Percentiles rank a stretch among this genome's conserved stretches.
phyloP scores from a whole-genome alignment of 2,329 filamentous ascomycete species.

The Aureobasidium pullulans region DNA sequence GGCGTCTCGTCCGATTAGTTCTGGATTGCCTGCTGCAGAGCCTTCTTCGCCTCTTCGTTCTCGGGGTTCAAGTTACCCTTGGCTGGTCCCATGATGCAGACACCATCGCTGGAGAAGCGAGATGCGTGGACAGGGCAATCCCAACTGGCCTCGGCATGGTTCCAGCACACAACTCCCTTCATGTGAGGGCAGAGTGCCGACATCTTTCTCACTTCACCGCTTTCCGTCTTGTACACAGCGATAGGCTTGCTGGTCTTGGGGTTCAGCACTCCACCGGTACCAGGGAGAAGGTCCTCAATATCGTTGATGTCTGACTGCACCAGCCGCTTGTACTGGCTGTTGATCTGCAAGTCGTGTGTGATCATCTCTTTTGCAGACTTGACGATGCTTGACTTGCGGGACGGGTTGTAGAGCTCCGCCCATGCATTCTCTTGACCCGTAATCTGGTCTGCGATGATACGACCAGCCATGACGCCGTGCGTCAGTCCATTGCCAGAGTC shows the following conservation, averaged over 20 bases:
- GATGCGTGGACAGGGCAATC: constrained; percentile 47
- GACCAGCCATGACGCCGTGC: constrained; percentile 47
- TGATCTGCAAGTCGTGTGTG: constrained; percentile 48
- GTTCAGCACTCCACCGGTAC: constrained; percentile 48
- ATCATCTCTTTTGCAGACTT: constrained; percentile 42
- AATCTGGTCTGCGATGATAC: constrained; percentile 49
- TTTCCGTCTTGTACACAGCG: constrained; percentile 51
- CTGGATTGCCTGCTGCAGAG: constrained; percentile 18
- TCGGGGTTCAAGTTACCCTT: constrained; percentile 30
- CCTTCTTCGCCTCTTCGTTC: constrained; percentile 23
- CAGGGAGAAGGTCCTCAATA: constrained; percentile 47
- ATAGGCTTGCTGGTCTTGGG: constrained; percentile 39
- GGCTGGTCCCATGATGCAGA: constrained; percentile 35
- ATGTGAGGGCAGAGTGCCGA: constrained; percentile 51
- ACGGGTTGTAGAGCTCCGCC: constrained; percentile 45
- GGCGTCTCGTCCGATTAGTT: background rate
- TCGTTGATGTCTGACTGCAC: constrained; percentile 48
- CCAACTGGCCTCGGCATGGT: constrained; percentile 45
- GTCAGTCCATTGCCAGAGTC: constrained; percentile 53
- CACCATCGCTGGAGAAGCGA: constrained; percentile 36
- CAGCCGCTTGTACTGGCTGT: constrained; percentile 50
- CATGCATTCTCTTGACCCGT: constrained; percentile 43
- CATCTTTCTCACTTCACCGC: constrained; percentile 43
- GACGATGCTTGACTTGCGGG: constrained; percentile 37
- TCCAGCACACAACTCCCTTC: constrained; percentile 52